Percentiles rank a stretch among this genome's conserved stretches.
Conservation (phyloP, 2,329 filamentous ascomycete genomes). For the Microascus cirrosus region DNA sequence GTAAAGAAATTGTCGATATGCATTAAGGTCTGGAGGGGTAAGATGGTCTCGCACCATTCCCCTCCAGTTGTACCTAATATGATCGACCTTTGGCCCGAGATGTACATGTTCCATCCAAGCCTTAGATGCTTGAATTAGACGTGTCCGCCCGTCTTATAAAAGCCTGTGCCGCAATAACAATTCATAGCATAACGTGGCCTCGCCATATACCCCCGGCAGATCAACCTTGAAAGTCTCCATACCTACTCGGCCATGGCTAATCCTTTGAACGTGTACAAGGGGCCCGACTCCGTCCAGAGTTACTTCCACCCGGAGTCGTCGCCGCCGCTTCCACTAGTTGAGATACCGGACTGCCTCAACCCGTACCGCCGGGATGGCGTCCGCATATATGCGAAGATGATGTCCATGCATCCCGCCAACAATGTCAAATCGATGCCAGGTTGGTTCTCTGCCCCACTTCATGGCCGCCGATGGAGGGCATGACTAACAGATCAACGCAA, state of each 20-base stretch:
- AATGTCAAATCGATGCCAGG: slow-evolving; percentile 53
- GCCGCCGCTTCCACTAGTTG: slow-evolving; percentile 47
- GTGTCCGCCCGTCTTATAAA: no score
- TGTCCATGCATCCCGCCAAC: slow-evolving; percentile 49
- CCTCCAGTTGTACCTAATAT: no score
- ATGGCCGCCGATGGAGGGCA: neutral
- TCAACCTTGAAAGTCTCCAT: no score
- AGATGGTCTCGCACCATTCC: no score
- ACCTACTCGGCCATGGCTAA: slow-evolving; percentile 9
- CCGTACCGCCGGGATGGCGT: slow-evolving; percentile 45
- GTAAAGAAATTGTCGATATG: no score
- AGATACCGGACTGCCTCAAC: slow-evolving; percentile 45
- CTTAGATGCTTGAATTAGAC: no score
- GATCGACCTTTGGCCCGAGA: no score
- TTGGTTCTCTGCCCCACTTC: slow-evolving; percentile 15
- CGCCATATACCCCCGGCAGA: no score
- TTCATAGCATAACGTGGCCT: no score
- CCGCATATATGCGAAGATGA: slow-evolving; percentile 54
- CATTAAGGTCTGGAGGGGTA: no score
- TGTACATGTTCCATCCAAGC: no score
- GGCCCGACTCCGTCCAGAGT: slow-evolving; percentile 41
- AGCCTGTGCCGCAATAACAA: neutral
- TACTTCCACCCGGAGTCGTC: slow-evolving; percentile 48
- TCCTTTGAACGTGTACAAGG: slow-evolving; percentile 43
- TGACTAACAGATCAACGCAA: neutral